Conservation (phyloP, 176 grass and related monocot genomes). For the Raddia distichophylla region DNA sequence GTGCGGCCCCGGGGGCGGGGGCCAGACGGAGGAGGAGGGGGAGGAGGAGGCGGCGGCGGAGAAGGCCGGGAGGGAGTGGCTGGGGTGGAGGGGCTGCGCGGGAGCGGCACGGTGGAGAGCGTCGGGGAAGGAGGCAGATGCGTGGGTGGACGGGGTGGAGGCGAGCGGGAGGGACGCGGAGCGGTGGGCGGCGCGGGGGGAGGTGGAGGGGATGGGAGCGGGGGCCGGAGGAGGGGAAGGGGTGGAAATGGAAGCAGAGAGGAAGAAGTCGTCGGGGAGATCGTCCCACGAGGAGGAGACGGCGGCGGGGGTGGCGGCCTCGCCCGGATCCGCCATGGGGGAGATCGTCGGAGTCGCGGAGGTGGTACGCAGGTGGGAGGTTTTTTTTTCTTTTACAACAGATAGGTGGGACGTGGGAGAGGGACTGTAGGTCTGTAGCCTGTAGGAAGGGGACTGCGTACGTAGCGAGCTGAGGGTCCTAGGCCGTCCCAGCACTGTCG, state of each 20-base stretch:
- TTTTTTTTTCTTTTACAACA: too few relatives aligned
- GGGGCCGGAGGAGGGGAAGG: conserved; percentile 1
- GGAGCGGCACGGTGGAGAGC: neutral
- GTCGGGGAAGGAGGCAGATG: conserved; percentile 28
- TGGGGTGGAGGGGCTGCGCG: conserved; percentile 28
- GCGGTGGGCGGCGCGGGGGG: conserved; percentile 33
- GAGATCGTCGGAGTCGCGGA: neutral
- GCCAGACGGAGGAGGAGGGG: conserved; percentile 40
- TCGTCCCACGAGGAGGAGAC: conserved; percentile 45
- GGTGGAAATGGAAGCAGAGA: conserved; percentile 44
- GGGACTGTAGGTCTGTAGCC: too few relatives aligned
- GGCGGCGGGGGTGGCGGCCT: conserved; percentile 26
- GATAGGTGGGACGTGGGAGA: too few relatives aligned
- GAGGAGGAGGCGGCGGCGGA: conserved; percentile 19
- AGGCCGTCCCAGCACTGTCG: too few relatives aligned
- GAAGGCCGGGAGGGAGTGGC: conserved; percentile 42
- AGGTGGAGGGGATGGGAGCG: conserved; percentile 37
- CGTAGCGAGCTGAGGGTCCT: too few relatives aligned
- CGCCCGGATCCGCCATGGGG: conserved; percentile 51
- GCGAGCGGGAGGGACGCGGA: conserved; percentile 47
- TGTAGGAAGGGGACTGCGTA: too few relatives aligned
- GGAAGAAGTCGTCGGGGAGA: conserved; percentile 57
- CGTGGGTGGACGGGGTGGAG: conserved; percentile 2
- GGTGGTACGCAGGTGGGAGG: neutral
- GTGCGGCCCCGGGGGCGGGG: conserved; percentile 55